Evolutionary conservation across 2,329 filamentous ascomycete species (phyloP).

Genomic region (Aspergillus intermedius): DNA sequence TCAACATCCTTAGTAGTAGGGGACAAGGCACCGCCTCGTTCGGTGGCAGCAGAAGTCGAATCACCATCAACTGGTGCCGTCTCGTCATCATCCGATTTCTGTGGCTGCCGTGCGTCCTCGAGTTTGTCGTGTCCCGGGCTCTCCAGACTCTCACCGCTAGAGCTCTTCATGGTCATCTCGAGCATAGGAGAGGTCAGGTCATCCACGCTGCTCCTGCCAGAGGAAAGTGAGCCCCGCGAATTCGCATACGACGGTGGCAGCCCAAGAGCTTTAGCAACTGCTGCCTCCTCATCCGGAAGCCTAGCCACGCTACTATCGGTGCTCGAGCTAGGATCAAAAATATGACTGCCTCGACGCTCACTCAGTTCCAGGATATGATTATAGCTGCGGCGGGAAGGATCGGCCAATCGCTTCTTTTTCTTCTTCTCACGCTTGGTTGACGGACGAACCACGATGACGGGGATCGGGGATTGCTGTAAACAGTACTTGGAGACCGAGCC

Average conservation of each 20-base stretch:
- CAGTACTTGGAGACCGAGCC: constrained; percentile 94
- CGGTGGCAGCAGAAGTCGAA: not conserved
- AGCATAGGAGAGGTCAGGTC: constrained; percentile 18
- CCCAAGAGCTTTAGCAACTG: constrained; percentile 45
- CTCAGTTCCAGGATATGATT: constrained; percentile 67
- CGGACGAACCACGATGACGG: constrained; percentile 85
- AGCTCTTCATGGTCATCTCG: constrained; percentile 16
- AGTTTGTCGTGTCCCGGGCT: constrained; percentile 21
- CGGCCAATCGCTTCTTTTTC: constrained; percentile 74
- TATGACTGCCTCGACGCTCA: constrained; percentile 43
- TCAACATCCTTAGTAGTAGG: not conserved
- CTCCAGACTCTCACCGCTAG: constrained; percentile 16
- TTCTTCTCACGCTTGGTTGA: constrained; percentile 84
- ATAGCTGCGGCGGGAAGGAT: constrained; percentile 70
- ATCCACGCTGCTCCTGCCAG: constrained; percentile 28
- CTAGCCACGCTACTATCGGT: constrained; percentile 40
- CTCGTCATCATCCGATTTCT: not conserved
- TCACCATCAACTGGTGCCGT: not conserved
- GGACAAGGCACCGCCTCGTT: not conserved
- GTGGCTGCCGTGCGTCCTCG: constrained; percentile 5
- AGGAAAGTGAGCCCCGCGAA: constrained; percentile 31
- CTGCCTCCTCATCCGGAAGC: constrained; percentile 43
- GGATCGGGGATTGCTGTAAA: constrained; percentile 85
- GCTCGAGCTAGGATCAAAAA: constrained; percentile 47
- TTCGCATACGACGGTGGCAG: constrained; percentile 28